Evolutionary conservation across 2,329 filamentous ascomycete genomes (phyloP).

Genomic region (Botrytis cinerea): DNA sequence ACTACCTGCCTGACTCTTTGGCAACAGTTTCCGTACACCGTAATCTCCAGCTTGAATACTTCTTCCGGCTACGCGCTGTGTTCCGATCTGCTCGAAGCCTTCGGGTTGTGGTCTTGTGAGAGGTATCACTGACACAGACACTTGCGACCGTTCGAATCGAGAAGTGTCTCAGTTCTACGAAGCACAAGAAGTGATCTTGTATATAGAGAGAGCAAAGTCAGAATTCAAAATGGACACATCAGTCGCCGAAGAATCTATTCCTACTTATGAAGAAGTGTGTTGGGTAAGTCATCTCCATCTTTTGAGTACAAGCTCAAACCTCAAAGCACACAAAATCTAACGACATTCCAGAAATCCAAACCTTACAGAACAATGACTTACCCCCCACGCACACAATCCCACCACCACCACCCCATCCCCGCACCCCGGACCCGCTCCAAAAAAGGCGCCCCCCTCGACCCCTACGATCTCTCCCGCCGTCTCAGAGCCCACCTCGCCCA

Average conservation of each 20-base stretch:
- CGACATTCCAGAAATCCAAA: neutral
- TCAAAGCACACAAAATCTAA: neutral
- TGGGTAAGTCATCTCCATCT: neutral
- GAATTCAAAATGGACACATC: neutral
- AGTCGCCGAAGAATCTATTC: neutral
- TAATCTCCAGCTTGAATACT: conserved; percentile 5
- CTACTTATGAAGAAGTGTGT: conserved; percentile 14
- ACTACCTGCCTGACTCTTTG: conserved; percentile 7
- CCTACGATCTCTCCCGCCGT: conserved; percentile 56
- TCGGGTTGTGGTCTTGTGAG: conserved; percentile 17
- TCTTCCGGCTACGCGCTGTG: conserved; percentile 13
- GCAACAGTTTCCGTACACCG: conserved; percentile 14
- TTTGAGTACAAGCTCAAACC: neutral
- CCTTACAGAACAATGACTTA: conserved; percentile 36
- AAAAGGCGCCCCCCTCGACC: conserved; percentile 49
- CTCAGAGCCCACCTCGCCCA: conserved; percentile 54
- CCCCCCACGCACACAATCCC: conserved; percentile 28
- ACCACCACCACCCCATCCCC: conserved; percentile 12
- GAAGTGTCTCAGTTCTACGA: conserved; percentile 23
- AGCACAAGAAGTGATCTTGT: neutral
- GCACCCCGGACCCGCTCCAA: conserved; percentile 35
- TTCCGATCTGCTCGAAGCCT: conserved; percentile 18
- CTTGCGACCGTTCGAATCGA: conserved; percentile 6
- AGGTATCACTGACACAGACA: conserved; percentile 8
- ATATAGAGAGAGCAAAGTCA: conserved; percentile 1